Evolutionary conservation across 2,329 filamentous ascomycete species (phyloP).

Genomic region (Blastomyces silverae): DNA sequence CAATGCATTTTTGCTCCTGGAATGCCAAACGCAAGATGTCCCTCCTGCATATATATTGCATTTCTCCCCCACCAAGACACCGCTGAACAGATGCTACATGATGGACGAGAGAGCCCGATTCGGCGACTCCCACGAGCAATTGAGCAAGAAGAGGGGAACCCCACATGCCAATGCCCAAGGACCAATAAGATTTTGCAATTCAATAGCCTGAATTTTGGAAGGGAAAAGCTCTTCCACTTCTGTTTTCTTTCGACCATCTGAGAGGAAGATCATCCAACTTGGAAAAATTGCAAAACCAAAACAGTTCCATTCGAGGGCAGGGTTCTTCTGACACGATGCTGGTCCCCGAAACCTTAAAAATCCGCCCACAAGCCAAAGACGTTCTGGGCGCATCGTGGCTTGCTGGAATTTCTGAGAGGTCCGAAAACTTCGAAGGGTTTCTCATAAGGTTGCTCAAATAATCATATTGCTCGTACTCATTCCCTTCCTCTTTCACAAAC

Average conservation of each 20-base stretch:
- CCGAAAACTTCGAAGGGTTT: background rate
- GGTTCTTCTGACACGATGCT: background rate
- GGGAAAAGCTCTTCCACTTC: background rate
- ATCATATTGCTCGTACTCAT: background rate
- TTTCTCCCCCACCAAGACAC: background rate
- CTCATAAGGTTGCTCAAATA: background rate
- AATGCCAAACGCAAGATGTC: background rate
- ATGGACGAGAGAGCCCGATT: background rate
- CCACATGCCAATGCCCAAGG: background rate
- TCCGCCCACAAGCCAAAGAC: background rate
- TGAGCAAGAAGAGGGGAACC: background rate
- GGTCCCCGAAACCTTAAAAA: conserved; percentile 1
- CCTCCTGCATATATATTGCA: conserved; percentile 6
- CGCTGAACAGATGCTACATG: background rate
- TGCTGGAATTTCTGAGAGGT: conserved; percentile 1
- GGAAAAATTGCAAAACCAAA: background rate
- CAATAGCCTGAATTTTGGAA: background rate
- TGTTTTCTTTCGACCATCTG: background rate
- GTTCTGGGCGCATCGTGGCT: conserved; percentile 4
- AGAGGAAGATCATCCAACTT: background rate
- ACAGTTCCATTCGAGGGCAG: background rate
- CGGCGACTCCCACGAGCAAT: background rate
- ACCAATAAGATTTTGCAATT: background rate
- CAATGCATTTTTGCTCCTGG: conserved; percentile 1
- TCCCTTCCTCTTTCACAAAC: background rate